A percentile compares a stretch with the other conserved stretches of the same genome.
phyloP scores from a whole-genome alignment of 176 grass and related monocot genomes.

The Paspalum vaginatum region DNA sequence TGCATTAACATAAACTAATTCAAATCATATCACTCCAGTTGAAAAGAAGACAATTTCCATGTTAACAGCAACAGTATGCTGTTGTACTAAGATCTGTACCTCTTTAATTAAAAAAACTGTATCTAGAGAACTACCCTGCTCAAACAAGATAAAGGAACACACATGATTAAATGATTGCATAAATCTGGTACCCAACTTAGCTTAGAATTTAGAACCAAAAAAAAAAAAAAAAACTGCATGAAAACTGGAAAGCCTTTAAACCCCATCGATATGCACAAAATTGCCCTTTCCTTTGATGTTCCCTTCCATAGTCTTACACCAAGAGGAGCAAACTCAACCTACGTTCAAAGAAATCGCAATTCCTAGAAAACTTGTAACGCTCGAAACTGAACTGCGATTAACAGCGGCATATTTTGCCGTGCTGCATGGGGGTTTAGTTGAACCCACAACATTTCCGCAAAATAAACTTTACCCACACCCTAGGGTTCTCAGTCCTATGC shows the following conservation, averaged over 20 bases:
- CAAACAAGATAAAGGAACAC: not conserved
- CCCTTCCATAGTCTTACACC: not conserved
- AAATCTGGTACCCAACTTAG: too few species aligned
- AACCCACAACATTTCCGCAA: not conserved
- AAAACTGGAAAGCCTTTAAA: not conserved
- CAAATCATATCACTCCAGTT: not conserved
- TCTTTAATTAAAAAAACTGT: too few species aligned
- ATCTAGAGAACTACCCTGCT: not conserved
- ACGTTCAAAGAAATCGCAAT: not conserved
- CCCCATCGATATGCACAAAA: not conserved
- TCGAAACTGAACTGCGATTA: not conserved
- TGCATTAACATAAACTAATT: conserved; percentile 3
- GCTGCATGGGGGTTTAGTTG: not conserved
- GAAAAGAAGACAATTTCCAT: not conserved
- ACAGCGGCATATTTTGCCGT: not conserved
- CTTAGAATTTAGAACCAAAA: conserved; percentile 9
- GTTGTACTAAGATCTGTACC: not conserved
- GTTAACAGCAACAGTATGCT: not conserved
- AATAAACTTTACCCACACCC: not conserved
- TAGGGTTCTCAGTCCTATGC: too few species aligned
- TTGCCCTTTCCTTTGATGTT: conserved; percentile 3
- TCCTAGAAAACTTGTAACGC: not conserved
- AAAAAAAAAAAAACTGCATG: conserved; percentile 3
- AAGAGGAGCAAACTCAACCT: not conserved
- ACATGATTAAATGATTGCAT: not conserved